Conservation (phyloP, 2,329 filamentous ascomycete species). For the Lojkania enalia region DNA sequence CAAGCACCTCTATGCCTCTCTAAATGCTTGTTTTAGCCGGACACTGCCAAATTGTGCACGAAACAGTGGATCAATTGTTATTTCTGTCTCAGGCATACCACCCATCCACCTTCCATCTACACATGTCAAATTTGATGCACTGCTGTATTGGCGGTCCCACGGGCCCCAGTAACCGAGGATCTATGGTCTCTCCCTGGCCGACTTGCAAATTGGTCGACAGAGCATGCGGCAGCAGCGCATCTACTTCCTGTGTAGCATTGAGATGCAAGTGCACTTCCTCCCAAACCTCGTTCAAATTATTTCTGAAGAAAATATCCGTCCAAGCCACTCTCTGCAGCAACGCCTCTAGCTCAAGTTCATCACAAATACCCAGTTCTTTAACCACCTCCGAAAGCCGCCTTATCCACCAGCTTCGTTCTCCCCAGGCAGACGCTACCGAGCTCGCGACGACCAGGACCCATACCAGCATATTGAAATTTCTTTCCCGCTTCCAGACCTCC, state of each 20-base stretch:
- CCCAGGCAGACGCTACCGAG: slow-evolving; percentile 9
- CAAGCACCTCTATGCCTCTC: no score
- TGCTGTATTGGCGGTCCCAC: neutral
- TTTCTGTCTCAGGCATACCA: slow-evolving; percentile 14
- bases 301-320: slow-evolving; percentile 24
- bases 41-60: no score
- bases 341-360: slow-evolving; percentile 13
- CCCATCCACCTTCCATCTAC: slow-evolving; percentile 11
- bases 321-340: slow-evolving; percentile 25
- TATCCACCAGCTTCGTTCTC: slow-evolving; percentile 22
- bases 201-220: no score
- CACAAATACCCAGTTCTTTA: slow-evolving; percentile 13
- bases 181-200: neutral
- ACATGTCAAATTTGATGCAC: slow-evolving; percentile 2
- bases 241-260: neutral
- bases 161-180: neutral
- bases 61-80: no score
- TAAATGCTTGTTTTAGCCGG: no score
- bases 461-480: slow-evolving; percentile 24
- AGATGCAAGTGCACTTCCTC: slow-evolving; percentile 6
- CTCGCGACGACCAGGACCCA: slow-evolving; percentile 27
- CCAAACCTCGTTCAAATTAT: slow-evolving; percentile 16
- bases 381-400: slow-evolving; percentile 15
- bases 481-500: slow-evolving; percentile 18
- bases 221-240: no score